A percentile compares a stretch with the other conserved stretches of the same genome.
Conservation (phyloP, 495 filamentous ascomycete species). For the Penicillium diatomitis region DNA sequence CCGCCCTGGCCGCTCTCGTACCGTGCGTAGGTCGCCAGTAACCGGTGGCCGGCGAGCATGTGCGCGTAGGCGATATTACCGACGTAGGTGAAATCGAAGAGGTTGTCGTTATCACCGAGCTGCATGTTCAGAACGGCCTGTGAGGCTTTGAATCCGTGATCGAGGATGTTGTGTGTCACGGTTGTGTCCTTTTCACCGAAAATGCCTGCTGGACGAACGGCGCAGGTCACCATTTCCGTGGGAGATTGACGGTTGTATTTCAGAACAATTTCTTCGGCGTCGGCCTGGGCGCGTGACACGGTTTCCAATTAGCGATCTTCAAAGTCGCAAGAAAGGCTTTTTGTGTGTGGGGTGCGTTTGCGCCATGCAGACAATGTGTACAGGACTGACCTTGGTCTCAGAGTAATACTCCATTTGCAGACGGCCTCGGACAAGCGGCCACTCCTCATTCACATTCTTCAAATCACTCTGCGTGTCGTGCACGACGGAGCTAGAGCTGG, state of each 20-base stretch:
- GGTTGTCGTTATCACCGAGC: conserved; percentile 78
- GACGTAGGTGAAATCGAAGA: conserved; percentile 50
- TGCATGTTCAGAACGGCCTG: conserved; percentile 68
- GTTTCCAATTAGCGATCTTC: not conserved
- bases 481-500: conserved; percentile 80
- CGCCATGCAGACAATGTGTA: not conserved
- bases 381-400: conserved; percentile 60
- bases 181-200: conserved; percentile 85
- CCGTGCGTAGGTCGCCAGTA: conserved; percentile 48
- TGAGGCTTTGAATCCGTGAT: conserved; percentile 33
- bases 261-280: conserved; percentile 77
- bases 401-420: conserved; percentile 84
- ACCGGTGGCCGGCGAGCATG: conserved; percentile 51
- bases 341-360: not conserved
- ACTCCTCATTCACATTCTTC: conserved; percentile 83
- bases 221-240: conserved; percentile 59
- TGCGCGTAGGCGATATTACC: conserved; percentile 44
- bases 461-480: conserved; percentile 74
- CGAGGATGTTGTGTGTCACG: conserved; percentile 47
- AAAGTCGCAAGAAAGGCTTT: too few relatives aligned
- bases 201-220: conserved; percentile 83
- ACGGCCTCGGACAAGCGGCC: conserved; percentile 63
- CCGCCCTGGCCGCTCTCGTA: conserved; percentile 44
- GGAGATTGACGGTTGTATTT: conserved; percentile 67
- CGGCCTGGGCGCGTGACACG: conserved; percentile 44